A percentile compares a stretch with the other conserved stretches of the same genome.
These are phyloP conservation scores for Aspergillus alliaceus DNA, from an alignment of 2,329 filamentous ascomycete genomes.

Conservation along the genomic window DNA sequence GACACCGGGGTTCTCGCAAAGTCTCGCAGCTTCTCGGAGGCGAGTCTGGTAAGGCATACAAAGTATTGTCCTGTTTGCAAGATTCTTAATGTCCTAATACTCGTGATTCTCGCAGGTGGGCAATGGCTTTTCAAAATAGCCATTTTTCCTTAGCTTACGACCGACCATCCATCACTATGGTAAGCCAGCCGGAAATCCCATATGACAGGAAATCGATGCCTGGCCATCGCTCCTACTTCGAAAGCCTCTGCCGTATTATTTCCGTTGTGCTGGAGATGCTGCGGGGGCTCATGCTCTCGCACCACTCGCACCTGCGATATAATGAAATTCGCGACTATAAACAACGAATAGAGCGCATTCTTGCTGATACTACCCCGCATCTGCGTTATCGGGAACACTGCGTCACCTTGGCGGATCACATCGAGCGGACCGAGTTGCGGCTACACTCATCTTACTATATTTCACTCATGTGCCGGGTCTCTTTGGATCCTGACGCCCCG, in stretches of 20 bases:
- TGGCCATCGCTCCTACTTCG: constrained; percentile 54
- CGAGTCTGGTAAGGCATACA: constrained; percentile 34
- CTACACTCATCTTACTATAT: constrained; percentile 62
- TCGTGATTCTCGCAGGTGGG: constrained; percentile 42
- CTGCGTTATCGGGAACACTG: constrained; percentile 50
- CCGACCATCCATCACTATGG: constrained; percentile 53
- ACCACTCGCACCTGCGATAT: constrained; percentile 50
- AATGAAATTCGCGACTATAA: constrained; percentile 56
- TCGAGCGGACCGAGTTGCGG: constrained; percentile 59
- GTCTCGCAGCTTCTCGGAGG: constrained; percentile 41
- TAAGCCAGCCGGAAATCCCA: constrained; percentile 49
- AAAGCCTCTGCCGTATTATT: constrained; percentile 56
- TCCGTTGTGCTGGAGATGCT: constrained; percentile 54
- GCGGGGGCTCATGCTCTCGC: constrained; percentile 51
- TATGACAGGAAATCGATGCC: constrained; percentile 52
- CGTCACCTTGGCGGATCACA: constrained; percentile 45
- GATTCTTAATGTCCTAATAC: neutral
- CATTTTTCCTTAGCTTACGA: constrained; percentile 63
- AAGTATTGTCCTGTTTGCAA: neutral
- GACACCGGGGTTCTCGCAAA: constrained; percentile 49
- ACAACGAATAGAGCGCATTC: constrained; percentile 55
- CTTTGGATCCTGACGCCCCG: constrained; percentile 45
- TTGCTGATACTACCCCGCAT: constrained; percentile 57
- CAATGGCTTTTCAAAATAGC: constrained; percentile 61
- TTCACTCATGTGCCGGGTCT: constrained; percentile 59